Conservation (phyloP, 257 asterid genomes). For the Solanum dulcamara region DNA sequence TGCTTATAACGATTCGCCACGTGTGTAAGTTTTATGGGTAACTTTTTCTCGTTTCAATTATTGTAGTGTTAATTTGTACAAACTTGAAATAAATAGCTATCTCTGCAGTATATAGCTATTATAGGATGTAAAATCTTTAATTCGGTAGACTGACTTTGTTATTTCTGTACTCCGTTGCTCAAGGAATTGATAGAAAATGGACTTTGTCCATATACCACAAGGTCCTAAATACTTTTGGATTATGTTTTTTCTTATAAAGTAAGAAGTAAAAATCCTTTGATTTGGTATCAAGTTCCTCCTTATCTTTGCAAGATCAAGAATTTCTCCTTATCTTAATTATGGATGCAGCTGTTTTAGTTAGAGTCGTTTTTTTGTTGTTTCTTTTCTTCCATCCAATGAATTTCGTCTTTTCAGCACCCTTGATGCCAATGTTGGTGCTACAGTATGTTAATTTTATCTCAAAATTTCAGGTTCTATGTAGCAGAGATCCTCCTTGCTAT, state of each 20-base stretch:
- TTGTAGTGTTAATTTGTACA: not conserved
- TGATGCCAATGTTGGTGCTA: no score
- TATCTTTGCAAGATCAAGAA: no score
- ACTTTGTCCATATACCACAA: not conserved
- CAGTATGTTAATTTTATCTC: not conserved
- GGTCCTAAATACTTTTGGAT: not conserved
- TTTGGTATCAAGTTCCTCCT: no score
- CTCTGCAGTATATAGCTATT: not conserved
- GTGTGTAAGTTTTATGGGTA: not conserved
- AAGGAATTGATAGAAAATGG: not conserved
- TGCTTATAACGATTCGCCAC: not conserved
- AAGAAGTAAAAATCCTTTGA: not conserved
- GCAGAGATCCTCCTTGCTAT: not conserved
- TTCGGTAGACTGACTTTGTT: not conserved
- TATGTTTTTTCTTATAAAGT: not conserved
- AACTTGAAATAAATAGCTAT: not conserved
- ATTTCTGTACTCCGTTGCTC: not conserved
- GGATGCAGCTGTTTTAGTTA: no score
- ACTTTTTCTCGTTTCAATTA: not conserved
- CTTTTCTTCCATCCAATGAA: no score
- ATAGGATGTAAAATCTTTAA: not conserved
- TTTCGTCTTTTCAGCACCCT: no score
- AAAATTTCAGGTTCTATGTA: not conserved
- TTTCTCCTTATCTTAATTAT: no score
- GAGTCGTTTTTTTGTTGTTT: no score